Evolutionary conservation across 108 stramenopile species (phyloP), one percentile per base, ranked within the genome.

Genomic region (Mediolabrus comicus): DNA sequence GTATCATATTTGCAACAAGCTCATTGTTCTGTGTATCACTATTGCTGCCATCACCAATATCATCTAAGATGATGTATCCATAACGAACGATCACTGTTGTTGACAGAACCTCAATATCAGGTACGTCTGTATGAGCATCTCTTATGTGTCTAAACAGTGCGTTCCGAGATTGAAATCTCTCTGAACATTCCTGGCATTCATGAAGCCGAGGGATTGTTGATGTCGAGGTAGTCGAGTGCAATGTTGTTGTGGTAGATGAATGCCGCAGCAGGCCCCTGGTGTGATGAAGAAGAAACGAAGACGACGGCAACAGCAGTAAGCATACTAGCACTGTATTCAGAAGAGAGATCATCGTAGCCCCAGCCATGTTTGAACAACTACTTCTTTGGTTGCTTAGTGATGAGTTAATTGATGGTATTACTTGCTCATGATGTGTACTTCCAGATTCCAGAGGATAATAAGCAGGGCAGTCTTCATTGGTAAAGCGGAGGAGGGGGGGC

Each of bases 141-240:
- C 86, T 80, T 6, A 89, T 69, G 65, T 92, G 91, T 14, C 84
- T 81, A 87, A 92, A 92, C 9, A 92, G 64, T 13, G 81, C 86
- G 71, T 89, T 92, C 30, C 88, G 80, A 32, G 85, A 83, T 6
- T 41, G 56, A 62, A 88, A 92, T 24, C 56, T 34, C 53, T 39
- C 35, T 34, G 60, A 29, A 74, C 90, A 91, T 17, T 66, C 67
- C 57, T 76, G 52, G 51, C 84, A 85, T 30, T 51, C 55, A 10
- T 68, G 35, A 33, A 57, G 31, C n/a, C n/a, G n/a, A n/a, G n/a
- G n/a, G n/a, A n/a, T 33, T 57, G 17, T 56, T 22, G 27, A 49
- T 17, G 46, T 49, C 19, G 0, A 49, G 19, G 19, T 22, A n/a
- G 46, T 49, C 46, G 46, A 49, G 19, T 22, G 22, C 22, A 46